Conservation (phyloP, 345 rosid species). For the Bruguiera parviflora region DNA sequence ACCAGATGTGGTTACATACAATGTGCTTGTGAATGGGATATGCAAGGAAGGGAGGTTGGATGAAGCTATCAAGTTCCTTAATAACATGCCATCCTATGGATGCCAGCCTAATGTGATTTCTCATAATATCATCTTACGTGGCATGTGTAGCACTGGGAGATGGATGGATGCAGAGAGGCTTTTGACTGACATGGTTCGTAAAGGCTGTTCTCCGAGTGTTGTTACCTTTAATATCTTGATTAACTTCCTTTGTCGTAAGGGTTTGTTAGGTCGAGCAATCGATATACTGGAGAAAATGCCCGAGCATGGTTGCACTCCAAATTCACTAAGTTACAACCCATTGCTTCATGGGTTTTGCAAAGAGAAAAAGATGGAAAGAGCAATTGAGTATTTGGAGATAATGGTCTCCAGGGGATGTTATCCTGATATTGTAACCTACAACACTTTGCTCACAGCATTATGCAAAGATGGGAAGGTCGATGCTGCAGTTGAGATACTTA, state of each 20-base stretch:
- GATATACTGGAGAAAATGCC: conserved; percentile 85
- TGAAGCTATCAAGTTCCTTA: conserved; percentile 79
- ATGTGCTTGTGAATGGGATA: conserved; percentile 81
- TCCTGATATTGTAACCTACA: conserved; percentile 91
- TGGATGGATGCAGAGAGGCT: conserved; percentile 89
- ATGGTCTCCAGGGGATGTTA: conserved; percentile 87
- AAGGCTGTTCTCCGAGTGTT: conserved; percentile 83
- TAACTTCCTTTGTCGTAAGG: conserved; percentile 76
- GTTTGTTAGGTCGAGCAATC: conserved; percentile 76
- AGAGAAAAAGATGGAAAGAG: conserved; percentile 86
- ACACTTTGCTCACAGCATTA: conserved; percentile 74
- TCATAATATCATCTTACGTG: conserved; percentile 68
- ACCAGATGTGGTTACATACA: conserved; percentile 80
- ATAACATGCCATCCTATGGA: conserved; percentile 58
- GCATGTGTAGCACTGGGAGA: conserved; percentile 81
- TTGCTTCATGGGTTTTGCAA: conserved; percentile 83
- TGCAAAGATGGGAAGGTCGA: conserved; percentile 88
- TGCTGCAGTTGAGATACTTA: conserved; percentile 76
- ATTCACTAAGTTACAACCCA: conserved; percentile 76
- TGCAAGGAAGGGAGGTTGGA: conserved; percentile 81
- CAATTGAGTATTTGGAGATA: conserved; percentile 67
- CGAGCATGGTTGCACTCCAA: conserved; percentile 68
- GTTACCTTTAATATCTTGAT: conserved; percentile 89
- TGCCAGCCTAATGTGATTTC: conserved; percentile 81
- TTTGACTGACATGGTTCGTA: conserved; percentile 62